Conservation (phyloP, 345 rosid species). For the Salix arbutifolia region DNA sequence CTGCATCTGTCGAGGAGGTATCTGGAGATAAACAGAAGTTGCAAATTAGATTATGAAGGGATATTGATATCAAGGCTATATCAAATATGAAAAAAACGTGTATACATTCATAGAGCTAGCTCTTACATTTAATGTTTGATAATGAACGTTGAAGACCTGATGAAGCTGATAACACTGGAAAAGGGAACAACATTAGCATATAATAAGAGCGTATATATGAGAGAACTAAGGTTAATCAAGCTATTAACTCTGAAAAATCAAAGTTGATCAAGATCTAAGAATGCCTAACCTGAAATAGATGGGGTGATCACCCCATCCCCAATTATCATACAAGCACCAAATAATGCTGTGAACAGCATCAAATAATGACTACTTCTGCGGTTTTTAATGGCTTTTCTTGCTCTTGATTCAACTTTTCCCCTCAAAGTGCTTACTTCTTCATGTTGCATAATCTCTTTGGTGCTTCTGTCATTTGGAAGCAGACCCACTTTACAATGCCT, state of each 20-base stretch:
- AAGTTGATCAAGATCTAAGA: not conserved
- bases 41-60: not conserved
- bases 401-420: conserved; percentile 36
- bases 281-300: conserved; percentile 50
- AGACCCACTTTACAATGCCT: conserved; percentile 53
- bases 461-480: conserved; percentile 38
- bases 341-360: conserved; percentile 46
- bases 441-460: conserved; percentile 20
- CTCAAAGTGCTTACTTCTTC: conserved; percentile 25
- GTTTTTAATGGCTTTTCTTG: conserved; percentile 38
- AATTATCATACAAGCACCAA: conserved; percentile 61
- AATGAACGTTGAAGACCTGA: conserved; percentile 40
- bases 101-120: conserved; percentile 1
- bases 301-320: conserved; percentile 59
- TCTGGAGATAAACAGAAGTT: conserved; percentile 32
- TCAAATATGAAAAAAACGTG: not conserved
- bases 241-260: not conserved
- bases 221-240: not conserved
- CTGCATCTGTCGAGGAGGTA: conserved; percentile 22
- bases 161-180: conserved; percentile 55
- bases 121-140: conserved; percentile 44
- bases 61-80: conserved; percentile 3
- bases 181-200: not conserved
- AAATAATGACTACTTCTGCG: conserved; percentile 43
- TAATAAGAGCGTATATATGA: not conserved